Base-by-base conservation (phyloP, 192 early-diverging fungal species). In the Geranomyces michiganensis region DNA sequence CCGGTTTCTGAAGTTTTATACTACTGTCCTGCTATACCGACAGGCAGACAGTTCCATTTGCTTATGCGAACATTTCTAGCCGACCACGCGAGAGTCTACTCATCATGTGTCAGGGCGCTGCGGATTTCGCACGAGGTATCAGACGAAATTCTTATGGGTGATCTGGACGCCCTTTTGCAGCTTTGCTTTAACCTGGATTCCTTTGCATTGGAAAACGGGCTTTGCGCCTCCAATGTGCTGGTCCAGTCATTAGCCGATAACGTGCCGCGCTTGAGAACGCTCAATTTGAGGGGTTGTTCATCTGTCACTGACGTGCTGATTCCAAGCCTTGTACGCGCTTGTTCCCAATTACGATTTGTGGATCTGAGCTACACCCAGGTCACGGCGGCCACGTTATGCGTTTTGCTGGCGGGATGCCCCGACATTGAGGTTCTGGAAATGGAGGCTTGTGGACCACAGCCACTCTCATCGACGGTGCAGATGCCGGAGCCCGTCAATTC, bases 151-250 rank as follows among this genome's bases (percentile, higher is more conserved):
- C 32, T 72, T 17, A 72, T 81, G 65, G 81, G 81, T 58, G 81
- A 82, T 68, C 9, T 82, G 24, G 81, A 82, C 65, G 68, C 73
- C 10, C 55, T 69, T 6, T 49, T 82, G 14, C 81, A 79, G 56
- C 67, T 82, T 14, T 76, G 72, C 49, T 75, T 61, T 5, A 61
- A 70, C 22, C 61, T 79, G 31, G 9, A 49, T 27, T 12, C 36
- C n/a, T 19, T 76, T 41, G 19, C 22, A 21, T 27, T 80, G 24
- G 62, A 71, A 19, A n/a, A 61, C 56, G 41, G 49, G 17, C 10
- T 33, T 19, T 32, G 33, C 19, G 77, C 65, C 31, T 65, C 73
- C n/a, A 79, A 76, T 56, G 53, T 82, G 1, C 43, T 79, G 6
- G 33, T 79, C 19, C 77, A 79, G 64, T 71, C 67, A 10, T 56